Conservation (phyloP, 1,139 yeast genomes). For the Saccharomyces hybrid region DNA sequence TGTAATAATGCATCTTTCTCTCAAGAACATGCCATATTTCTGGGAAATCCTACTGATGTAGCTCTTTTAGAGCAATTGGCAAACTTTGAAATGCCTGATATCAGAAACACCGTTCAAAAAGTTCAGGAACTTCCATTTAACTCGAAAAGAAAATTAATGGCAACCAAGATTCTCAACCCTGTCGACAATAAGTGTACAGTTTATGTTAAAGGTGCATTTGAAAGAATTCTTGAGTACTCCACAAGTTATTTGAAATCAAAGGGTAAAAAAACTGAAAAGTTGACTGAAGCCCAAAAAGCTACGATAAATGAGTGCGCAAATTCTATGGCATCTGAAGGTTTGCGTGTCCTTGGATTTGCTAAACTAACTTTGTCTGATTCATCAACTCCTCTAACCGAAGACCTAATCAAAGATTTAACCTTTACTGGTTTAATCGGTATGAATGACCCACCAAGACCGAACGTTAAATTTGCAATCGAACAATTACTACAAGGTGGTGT, state of each 20-base stretch:
- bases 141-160: constrained; percentile 83
- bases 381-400: constrained; percentile 33
- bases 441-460: constrained; percentile 94
- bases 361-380: constrained; percentile 34
- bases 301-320: constrained; percentile 50
- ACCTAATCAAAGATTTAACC: constrained; percentile 48
- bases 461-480: constrained; percentile 65
- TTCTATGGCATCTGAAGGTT: constrained; percentile 69
- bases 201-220: constrained; percentile 84
- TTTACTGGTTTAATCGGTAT: constrained; percentile 86
- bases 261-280: constrained; percentile 41
- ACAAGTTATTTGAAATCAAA: constrained; percentile 49
- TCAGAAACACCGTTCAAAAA: constrained; percentile 45
- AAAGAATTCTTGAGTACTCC: constrained; percentile 59
- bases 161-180: constrained; percentile 38
- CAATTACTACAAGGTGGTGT: constrained; percentile 84
- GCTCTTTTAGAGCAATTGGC: constrained; percentile 73
- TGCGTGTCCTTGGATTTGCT: constrained; percentile 81
- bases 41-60: constrained; percentile 92
- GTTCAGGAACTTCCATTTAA: constrained; percentile 76
- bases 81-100: constrained; percentile 65
- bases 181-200: constrained; percentile 57
- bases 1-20: constrained; percentile 79
- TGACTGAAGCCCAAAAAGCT: constrained; percentile 45
- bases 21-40: constrained; percentile 57